Evolutionary conservation across 2,329 filamentous ascomycete genomes (phyloP), one percentile per base, ranked within the genome.

Genomic region (Apiospora rasikravindrae): DNA sequence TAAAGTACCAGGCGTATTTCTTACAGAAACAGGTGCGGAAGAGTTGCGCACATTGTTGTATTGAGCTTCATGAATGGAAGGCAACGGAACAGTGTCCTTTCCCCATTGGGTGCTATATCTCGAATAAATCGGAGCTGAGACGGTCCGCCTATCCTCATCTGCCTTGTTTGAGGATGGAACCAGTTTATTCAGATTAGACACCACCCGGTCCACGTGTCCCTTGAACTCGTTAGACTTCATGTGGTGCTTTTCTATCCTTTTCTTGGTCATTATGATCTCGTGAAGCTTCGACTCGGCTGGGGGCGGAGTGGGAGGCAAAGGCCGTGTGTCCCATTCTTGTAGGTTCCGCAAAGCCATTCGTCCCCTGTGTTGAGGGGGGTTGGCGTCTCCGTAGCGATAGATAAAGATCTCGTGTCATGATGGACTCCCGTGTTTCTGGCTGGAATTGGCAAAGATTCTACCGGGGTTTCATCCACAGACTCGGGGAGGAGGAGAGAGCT

Each of bases 111-210:
- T 84, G 72, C 79, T 81, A 16, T 79, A 80, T 29, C 85, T 82
- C 8, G 81, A 81, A 68, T 87, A 85, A 1, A 82, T 83, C 0
- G 88, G 88, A 4, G 87, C 88, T 14, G 88, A 90, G 4, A 86
- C 84, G 42, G 83, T 79, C 26, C 88, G 84, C 8, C 86, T 83
- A 24, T 88, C 85, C 3, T 76, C 71, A 26, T 85, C 77, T 22
- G 51, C 47, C 51, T 71, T 74, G 24, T 71, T 70, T 1, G 57
- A 78, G 49, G 33, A 33, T 8, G 57, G 70, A 14, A 67, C 29
- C 61, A 67, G 69, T 47, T 71, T 74, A 57, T 75, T 77, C 13
- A 76, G 72, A 53, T 75, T 76, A n/a, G 75, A 71, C 16, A 45
- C 70, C 57, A 74, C 71, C 14, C 71, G 69, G 37, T 74, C 69